Evolutionary conservation across 257 asterid genomes (phyloP).

Genomic region (Solanum piurae): DNA sequence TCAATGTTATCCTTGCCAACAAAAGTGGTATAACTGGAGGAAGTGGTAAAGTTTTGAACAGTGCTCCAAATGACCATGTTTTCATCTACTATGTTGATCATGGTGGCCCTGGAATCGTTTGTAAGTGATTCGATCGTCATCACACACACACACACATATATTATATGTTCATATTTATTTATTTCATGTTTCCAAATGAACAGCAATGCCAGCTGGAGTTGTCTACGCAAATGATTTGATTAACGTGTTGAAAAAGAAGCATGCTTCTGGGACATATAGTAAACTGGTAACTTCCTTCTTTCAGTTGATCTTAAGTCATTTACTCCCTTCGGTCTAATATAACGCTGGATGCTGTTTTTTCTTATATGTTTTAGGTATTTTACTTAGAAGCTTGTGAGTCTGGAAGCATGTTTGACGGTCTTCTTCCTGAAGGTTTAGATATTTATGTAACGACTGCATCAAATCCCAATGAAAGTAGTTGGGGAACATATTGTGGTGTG

Average conservation of each 20-base stretch:
- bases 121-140: too few species aligned
- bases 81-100: constrained; percentile 40
- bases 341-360: too few species aligned
- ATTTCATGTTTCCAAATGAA: too few species aligned
- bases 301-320: too few species aligned
- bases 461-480: constrained; percentile 81
- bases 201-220: constrained; percentile 50
- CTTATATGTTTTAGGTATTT: constrained; percentile 38
- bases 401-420: constrained; percentile 90
- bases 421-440: constrained; percentile 58
- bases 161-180: too few species aligned
- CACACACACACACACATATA: too few species aligned
- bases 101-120: neutral
- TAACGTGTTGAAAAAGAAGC: constrained; percentile 41
- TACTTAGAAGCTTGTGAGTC: constrained; percentile 89
- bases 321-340: too few species aligned
- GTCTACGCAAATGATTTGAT: too few species aligned
- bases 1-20: constrained; percentile 68
- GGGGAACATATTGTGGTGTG: constrained; percentile 97
- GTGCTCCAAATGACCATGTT: constrained; percentile 83
- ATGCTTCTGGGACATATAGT: constrained; percentile 44
- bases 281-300: too few species aligned
- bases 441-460: constrained; percentile 87
- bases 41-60: constrained; percentile 84
- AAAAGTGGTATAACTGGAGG: constrained; percentile 80